phyloP scores from a whole-genome alignment of 345 rosid genomes.

The Viola odorata region DNA sequence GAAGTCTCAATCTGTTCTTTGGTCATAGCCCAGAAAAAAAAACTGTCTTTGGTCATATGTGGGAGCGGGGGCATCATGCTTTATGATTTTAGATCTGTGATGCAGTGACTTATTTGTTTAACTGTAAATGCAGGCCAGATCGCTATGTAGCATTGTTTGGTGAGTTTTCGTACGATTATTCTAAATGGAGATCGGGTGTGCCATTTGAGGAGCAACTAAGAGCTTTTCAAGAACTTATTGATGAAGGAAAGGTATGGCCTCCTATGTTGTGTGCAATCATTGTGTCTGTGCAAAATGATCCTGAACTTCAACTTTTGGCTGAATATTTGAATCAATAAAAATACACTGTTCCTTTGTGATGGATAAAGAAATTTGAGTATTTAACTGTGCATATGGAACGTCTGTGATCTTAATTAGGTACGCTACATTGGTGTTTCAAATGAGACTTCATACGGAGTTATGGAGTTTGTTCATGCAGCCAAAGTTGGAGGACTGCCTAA shows the following conservation, averaged over 20 bases:
- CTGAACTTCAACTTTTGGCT: too few species aligned
- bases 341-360: neutral
- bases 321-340: too few species aligned
- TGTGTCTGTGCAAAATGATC: neutral
- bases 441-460: constrained; percentile 88
- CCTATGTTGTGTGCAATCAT: neutral
- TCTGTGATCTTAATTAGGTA: constrained; percentile 39
- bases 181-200: constrained; percentile 77
- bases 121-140: constrained; percentile 70
- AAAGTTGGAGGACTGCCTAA: constrained; percentile 77
- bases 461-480: constrained; percentile 88
- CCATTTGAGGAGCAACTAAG: constrained; percentile 77
- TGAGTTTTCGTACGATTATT: constrained; percentile 47
- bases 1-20: too few species aligned
- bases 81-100: neutral
- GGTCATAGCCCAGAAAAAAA: too few species aligned
- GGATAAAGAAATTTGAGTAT: neutral
- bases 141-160: constrained; percentile 91
- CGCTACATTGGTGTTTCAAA: constrained; percentile 87
- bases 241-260: constrained; percentile 75
- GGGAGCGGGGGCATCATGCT: neutral
- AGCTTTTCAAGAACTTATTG: constrained; percentile 70
- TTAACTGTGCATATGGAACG: constrained; percentile 4
- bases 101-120: constrained; percentile 4
- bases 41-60: too few species aligned